phyloP scores from a whole-genome alignment of 1,284 basidiomycete species.

The Cutaneotrichosporon daszewskae region DNA sequence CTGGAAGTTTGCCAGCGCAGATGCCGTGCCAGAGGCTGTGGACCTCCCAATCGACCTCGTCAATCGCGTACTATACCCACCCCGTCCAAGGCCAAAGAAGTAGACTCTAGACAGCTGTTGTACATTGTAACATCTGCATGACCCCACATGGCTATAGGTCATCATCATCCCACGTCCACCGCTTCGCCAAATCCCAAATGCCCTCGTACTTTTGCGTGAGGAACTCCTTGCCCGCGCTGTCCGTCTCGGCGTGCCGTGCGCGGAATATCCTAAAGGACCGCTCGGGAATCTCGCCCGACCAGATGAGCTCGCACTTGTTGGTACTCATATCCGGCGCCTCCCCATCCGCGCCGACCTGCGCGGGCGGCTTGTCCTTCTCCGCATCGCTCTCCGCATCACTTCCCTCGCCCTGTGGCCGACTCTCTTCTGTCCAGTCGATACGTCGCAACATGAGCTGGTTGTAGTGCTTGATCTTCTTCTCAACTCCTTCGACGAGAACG shows the following conservation, averaged over 20 bases:
- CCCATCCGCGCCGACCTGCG: slow-evolving; percentile 39
- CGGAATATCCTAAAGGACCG: slow-evolving; percentile 74
- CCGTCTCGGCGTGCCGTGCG: slow-evolving; percentile 77
- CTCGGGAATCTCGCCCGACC: slow-evolving; percentile 85
- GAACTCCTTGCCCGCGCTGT: slow-evolving; percentile 74
- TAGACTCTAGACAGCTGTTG: background rate
- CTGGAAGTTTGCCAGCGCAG: slow-evolving; percentile 37
- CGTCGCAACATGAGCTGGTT: slow-evolving; percentile 80
- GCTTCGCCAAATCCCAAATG: slow-evolving; percentile 91
- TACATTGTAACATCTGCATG: background rate
- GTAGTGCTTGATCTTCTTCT: slow-evolving; percentile 81
- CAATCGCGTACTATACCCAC: slow-evolving; percentile 61
- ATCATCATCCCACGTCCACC: slow-evolving; percentile 46
- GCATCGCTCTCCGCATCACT: slow-evolving; percentile 37
- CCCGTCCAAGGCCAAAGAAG: background rate
- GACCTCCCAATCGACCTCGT: slow-evolving; percentile 77
- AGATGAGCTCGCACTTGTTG: slow-evolving; percentile 85
- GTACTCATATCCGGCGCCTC: slow-evolving; percentile 58
- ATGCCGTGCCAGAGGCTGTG: slow-evolving; percentile 60
- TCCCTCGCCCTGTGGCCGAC: slow-evolving; percentile 64
- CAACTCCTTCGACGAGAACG: slow-evolving; percentile 88
- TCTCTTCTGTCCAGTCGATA: slow-evolving; percentile 91
- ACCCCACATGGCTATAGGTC: slow-evolving; percentile 26
- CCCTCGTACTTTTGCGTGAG: slow-evolving; percentile 53
- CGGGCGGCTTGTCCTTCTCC: slow-evolving; percentile 24